Percentiles rank a stretch among this genome's conserved stretches.
These are phyloP conservation scores for Cyclotella baltica DNA, from an alignment of 108 stramenopile genomes.

Conservation along the genomic window DNA sequence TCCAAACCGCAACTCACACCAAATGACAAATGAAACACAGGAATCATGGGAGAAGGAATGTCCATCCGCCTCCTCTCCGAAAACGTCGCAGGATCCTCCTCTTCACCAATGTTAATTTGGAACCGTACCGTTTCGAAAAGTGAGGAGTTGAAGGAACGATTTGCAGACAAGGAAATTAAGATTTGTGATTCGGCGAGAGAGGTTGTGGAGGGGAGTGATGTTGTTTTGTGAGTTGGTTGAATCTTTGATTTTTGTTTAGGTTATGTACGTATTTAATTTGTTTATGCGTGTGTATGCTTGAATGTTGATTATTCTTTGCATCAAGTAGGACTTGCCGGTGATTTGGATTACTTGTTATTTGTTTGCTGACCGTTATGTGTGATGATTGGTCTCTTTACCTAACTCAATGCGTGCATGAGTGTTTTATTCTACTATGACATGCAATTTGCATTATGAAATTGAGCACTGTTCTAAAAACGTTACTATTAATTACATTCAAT, in stretches of 20 bases:
- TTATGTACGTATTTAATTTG: slow-evolving; percentile 10
- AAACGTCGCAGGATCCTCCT: slow-evolving; percentile 68
- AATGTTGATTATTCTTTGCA: too few relatives aligned
- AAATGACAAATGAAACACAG: not conserved
- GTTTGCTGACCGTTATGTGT: too few relatives aligned
- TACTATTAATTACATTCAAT: not conserved
- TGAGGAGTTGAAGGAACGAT: slow-evolving; percentile 59
- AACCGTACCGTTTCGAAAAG: slow-evolving; percentile 80
- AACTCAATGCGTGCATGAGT: not conserved
- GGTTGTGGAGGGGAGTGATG: slow-evolving; percentile 76
- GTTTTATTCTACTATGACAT: not conserved
- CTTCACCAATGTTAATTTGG: slow-evolving; percentile 80
- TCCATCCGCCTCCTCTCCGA: slow-evolving; percentile 80
- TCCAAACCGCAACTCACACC: not conserved
- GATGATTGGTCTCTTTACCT: too few relatives aligned
- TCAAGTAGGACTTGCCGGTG: too few relatives aligned
- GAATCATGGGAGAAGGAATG: slow-evolving; percentile 96
- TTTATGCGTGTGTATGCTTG: too few relatives aligned
- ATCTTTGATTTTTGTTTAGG: slow-evolving; percentile 9
- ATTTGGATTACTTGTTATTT: too few relatives aligned
- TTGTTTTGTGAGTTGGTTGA: slow-evolving; percentile 65
- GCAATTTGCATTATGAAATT: too few relatives aligned
- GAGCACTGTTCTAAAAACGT: not conserved
- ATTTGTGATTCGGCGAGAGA: slow-evolving; percentile 74
- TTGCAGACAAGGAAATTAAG: slow-evolving; percentile 66